Evolutionary conservation across 2,329 filamentous ascomycete species (phyloP).

Genomic region (Plectosphaerella plurivora): DNA sequence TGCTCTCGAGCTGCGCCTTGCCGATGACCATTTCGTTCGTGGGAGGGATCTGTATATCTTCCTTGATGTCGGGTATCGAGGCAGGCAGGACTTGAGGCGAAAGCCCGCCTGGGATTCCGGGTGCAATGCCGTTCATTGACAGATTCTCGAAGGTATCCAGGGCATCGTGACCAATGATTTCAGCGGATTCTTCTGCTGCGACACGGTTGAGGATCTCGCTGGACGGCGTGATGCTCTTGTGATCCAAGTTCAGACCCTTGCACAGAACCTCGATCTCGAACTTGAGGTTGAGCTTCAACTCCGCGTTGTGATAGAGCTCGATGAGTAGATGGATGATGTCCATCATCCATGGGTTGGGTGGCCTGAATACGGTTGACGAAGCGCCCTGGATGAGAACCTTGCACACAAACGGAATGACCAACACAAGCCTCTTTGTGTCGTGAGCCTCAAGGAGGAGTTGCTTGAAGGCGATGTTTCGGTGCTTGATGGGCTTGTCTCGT

Average conservation of each 20-base stretch:
- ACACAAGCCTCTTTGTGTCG: slow-evolving; percentile 83
- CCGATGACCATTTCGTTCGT: slow-evolving; percentile 76
- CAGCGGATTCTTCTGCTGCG: slow-evolving; percentile 53
- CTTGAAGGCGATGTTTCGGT: slow-evolving; percentile 96
- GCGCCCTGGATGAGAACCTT: slow-evolving; percentile 86
- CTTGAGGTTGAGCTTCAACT: slow-evolving; percentile 93
- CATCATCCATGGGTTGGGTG: slow-evolving; percentile 97
- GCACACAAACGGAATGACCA: slow-evolving; percentile 96
- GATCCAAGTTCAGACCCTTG: slow-evolving; percentile 85
- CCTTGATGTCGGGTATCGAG: slow-evolving; percentile 77
- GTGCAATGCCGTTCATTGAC: slow-evolving; percentile 68
- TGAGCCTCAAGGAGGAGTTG: slow-evolving; percentile 90
- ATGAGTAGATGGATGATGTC: slow-evolving; percentile 88
- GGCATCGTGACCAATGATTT: slow-evolving; percentile 59
- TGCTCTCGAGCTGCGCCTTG: slow-evolving; percentile 62
- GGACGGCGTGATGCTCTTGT: slow-evolving; percentile 85
- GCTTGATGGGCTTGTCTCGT: slow-evolving; percentile 90
- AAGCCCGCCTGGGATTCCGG: slow-evolving; percentile 66
- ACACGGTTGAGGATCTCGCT: slow-evolving; percentile 77
- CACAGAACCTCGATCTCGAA: slow-evolving; percentile 98
- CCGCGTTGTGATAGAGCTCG: slow-evolving; percentile 88
- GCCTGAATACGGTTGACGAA: slow-evolving; percentile 82
- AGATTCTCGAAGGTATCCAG: slow-evolving; percentile 81
- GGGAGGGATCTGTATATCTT: slow-evolving; percentile 75
- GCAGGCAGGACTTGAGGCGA: slow-evolving; percentile 74